Conservation (phyloP, 768 basidiomycete species). For the Cyclocybe cylindracea region DNA sequence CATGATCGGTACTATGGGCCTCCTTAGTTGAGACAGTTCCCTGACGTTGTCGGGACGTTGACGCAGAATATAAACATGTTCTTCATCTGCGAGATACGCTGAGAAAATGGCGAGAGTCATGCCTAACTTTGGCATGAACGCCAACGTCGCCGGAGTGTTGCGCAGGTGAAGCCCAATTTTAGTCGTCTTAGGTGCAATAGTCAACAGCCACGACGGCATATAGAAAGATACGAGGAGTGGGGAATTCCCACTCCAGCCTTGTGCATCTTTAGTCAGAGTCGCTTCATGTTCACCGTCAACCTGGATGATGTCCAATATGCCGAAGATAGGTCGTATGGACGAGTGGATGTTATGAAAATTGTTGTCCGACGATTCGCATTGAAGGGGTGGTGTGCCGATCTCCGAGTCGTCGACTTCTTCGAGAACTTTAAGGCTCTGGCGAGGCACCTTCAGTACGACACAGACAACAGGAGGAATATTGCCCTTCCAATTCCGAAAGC, state of each 20-base stretch:
- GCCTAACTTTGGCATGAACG: constrained; percentile 24
- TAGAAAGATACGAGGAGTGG: constrained; percentile 27
- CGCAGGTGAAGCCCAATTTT: constrained; percentile 21
- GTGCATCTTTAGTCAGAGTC: constrained; percentile 22
- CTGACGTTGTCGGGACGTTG: constrained; percentile 2
- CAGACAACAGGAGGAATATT: constrained; percentile 30
- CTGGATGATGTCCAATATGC: constrained; percentile 11
- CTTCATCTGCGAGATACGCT: constrained; percentile 26
- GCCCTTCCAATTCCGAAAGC: constrained; percentile 26
- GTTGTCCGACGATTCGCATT: constrained; percentile 21
- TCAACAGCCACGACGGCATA: constrained; percentile 26
- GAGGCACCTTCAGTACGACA: constrained; percentile 31
- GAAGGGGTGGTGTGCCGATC: constrained; percentile 27
- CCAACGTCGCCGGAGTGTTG: constrained; percentile 16
- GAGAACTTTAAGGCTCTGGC: constrained; percentile 22
- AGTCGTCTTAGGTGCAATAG: constrained; percentile 9
- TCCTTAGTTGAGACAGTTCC: not conserved
- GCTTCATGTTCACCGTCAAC: constrained; percentile 2
- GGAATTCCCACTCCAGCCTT: constrained; percentile 23
- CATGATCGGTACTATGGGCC: not conserved
- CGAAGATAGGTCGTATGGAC: constrained; percentile 23
- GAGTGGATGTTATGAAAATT: constrained; percentile 25
- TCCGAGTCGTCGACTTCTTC: constrained; percentile 7
- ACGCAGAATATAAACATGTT: constrained; percentile 28
- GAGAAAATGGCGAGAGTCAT: constrained; percentile 24